Evolutionary conservation across 1,139 yeast species (phyloP), one percentile per base, ranked within the genome.

Genomic region (Pichia sp.): DNA sequence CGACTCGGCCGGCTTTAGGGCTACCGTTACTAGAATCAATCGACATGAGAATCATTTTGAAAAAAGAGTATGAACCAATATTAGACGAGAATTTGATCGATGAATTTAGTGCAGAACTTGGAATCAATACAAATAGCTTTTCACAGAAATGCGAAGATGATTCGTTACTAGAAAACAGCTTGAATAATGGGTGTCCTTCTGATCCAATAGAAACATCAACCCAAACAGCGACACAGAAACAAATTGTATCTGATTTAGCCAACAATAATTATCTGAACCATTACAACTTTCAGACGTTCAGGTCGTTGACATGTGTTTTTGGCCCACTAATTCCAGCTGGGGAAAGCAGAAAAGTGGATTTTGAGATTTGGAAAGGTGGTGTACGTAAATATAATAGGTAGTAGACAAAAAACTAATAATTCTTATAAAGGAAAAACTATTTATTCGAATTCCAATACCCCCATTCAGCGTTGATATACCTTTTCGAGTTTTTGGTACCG

Each of bases 401-500:
- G 33, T 31, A 31, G 23, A 16, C 23, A 16, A 16, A 16, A 16
- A 16, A 16, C 23, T 16, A 16, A 16, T 16, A 16, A 16, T 16
- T 16, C 23, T 16, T 16, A 16, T 16, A 16, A 16, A 16, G 23
- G 23, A 16, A 16, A 16, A 16, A 2, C 23, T 16, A 16, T 16
- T 16, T 16, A 16, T 16, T 16, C 23, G 23, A 16, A 16, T 16
- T 16, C 23, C 23, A 16, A 16, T 16, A 16, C 23, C 56, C 58
- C 55, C 55, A 65, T 29, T 52, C 57, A 41, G 60, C 66, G 16
- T 56, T 56, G 36, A 65, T 57, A 41, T 49, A 67, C 49, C 72
- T 61, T 48, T 60, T 64, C 23, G 81, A 79, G 16, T 72, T 56
- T 3, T 64, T 55, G 3, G 51, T 60, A 11, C 83, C 83, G 41